Evolutionary conservation across 2,329 filamentous ascomycete genomes (phyloP).

Genomic region (Colletotrichum plurivorum): DNA sequence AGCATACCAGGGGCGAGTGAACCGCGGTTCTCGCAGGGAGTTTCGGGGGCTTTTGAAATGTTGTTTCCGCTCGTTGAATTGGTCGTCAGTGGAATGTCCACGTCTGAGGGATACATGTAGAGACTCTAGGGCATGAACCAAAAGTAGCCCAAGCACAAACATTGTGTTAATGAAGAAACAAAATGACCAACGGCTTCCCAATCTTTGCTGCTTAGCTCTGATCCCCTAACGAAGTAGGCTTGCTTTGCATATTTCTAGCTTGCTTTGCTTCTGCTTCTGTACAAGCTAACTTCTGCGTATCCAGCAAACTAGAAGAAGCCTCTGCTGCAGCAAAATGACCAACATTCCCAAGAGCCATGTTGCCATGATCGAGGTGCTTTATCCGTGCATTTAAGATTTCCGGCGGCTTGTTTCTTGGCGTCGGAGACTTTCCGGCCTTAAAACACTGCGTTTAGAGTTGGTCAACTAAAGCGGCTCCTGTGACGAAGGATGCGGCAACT

Average conservation of each 20-base stretch:
- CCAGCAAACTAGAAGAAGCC: background rate
- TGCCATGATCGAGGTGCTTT: background rate
- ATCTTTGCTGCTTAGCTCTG: no score
- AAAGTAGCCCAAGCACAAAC: no score
- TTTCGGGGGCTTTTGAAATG: background rate
- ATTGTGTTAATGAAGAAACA: no score
- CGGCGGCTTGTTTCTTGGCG: background rate
- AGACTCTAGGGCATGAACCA: no score
- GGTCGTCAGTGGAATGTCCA: background rate
- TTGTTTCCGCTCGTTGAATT: background rate
- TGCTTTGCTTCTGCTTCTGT: no score
- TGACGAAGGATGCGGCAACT: background rate
- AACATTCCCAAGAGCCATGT: background rate
- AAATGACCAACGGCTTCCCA: background rate
- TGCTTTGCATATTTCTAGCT: no score
- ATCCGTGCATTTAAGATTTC: background rate
- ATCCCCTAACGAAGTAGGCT: no score
- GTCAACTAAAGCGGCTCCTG: background rate
- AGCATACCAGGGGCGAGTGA: conserved; percentile 16
- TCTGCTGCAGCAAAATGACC: background rate
- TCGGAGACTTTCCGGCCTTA: background rate
- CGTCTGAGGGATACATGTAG: background rate
- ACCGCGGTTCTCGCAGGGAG: background rate
- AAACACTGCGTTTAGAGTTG: background rate
- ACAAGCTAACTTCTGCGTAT: no score